Evolutionary conservation across 78 protist species (phyloP).

Genomic region (Polysphondylium violaceum): DNA sequence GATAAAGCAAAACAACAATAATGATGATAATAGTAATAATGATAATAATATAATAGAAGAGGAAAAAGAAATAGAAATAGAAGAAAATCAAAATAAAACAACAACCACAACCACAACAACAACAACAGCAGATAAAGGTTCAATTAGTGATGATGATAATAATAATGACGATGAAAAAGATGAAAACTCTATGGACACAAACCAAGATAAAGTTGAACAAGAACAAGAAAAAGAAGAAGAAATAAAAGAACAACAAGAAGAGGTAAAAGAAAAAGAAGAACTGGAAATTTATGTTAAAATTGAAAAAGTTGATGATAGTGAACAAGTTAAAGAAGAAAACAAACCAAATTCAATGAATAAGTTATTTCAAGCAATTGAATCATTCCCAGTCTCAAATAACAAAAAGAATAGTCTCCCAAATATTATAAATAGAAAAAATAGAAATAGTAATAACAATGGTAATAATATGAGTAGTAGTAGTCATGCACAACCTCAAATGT

Average conservation of each 20-base stretch:
- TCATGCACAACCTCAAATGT: slow-evolving; percentile 1
- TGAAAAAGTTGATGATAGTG: slow-evolving; percentile 1
- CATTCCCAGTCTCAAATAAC: too few species aligned
- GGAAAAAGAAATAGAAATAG: too few species aligned
- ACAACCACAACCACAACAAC: not conserved
- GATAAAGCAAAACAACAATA: too few species aligned
- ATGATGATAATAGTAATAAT: too few species aligned
- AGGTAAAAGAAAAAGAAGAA: not conserved
- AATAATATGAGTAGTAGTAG: not conserved
- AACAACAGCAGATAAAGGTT: not conserved
- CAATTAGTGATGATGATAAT: not conserved
- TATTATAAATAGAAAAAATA: too few species aligned
- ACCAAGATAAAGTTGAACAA: not conserved
- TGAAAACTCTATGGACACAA: too few species aligned
- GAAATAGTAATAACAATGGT: not conserved
- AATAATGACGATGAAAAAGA: too few species aligned
- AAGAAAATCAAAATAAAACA: not conserved
- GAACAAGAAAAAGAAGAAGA: not conserved
- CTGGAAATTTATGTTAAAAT: not conserved
- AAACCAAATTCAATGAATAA: not conserved
- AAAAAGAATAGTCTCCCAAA: too few species aligned
- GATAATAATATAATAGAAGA: too few species aligned
- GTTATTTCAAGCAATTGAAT: not conserved
- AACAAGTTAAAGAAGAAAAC: not conserved
- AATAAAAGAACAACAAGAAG: not conserved